A percentile compares a stretch with the other conserved stretches of the same genome.
Conservation (phyloP, 768 basidiomycete genomes). For the Leccinum longicurvipes region DNA sequence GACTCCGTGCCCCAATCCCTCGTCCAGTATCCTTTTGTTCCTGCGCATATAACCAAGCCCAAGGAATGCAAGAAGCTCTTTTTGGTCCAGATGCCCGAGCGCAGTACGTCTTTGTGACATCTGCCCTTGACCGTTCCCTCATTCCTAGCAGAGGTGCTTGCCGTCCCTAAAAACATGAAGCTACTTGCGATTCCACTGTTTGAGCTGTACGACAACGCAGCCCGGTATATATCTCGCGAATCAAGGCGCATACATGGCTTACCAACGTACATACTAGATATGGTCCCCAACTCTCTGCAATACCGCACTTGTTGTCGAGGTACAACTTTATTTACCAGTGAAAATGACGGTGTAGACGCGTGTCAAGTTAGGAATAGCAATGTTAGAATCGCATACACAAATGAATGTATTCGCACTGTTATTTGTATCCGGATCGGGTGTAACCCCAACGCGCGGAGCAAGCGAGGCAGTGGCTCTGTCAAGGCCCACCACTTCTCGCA, state of each 20-base stretch:
- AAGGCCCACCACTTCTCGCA: neutral
- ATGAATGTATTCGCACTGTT: constrained; percentile 9
- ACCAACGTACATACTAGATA: constrained; percentile 45
- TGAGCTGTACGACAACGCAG: constrained; percentile 96
- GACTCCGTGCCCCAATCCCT: neutral
- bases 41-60: constrained; percentile 94
- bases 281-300: constrained; percentile 91
- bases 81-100: constrained; percentile 92
- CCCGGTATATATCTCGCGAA: constrained; percentile 47
- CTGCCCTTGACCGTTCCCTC: neutral
- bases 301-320: constrained; percentile 87
- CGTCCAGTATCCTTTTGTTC: constrained; percentile 84
- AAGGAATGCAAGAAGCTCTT: constrained; percentile 98
- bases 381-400: neutral
- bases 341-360: neutral
- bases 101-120: constrained; percentile 55
- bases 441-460: constrained; percentile 13
- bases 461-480: constrained; percentile 20
- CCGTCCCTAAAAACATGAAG: constrained; percentile 99
- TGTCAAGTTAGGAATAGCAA: neutral
- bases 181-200: constrained; percentile 94
- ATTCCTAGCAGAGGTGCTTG: constrained; percentile 71
- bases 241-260: constrained; percentile 1
- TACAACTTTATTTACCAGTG: constrained; percentile 82
- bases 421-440: constrained; percentile 14